Conservation (phyloP, 1,284 basidiomycete species). For the Apiotrichum veenhuisii region DNA sequence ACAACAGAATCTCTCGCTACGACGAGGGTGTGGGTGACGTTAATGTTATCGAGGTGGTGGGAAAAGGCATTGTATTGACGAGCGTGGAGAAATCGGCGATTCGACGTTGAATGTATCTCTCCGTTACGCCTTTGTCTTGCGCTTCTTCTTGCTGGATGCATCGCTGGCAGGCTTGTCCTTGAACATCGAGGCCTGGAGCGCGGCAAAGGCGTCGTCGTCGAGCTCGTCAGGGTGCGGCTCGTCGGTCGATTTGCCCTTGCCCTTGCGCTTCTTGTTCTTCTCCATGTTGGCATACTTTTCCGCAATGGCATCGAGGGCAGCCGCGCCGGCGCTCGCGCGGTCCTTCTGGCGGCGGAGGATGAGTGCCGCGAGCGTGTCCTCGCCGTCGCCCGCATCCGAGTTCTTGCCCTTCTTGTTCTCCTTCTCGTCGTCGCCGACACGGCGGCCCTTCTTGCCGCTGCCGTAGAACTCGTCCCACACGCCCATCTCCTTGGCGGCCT, state of each 20-base stretch:
- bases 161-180: constrained; percentile 27
- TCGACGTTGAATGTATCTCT: background rate
- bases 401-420: constrained; percentile 44
- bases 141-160: constrained; percentile 1
- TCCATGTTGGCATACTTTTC: constrained; percentile 28
- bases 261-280: constrained; percentile 19
- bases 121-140: background rate
- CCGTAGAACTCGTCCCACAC: constrained; percentile 96
- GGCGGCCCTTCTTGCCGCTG: constrained; percentile 64
- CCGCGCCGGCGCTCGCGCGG: constrained; percentile 61
- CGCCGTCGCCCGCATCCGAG: constrained; percentile 53
- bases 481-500: constrained; percentile 77
- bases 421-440: constrained; percentile 58
- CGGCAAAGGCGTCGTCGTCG: constrained; percentile 44
- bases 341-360: constrained; percentile 70
- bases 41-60: background rate
- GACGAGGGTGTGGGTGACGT: background rate
- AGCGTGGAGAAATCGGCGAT: background rate
- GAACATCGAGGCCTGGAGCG: constrained; percentile 45
- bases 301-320: constrained; percentile 22
- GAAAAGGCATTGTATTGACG: background rate
- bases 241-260: constrained; percentile 4
- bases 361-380: constrained; percentile 70
- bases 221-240: constrained; percentile 34
- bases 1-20: background rate